A percentile compares a stretch with the other conserved stretches of the same genome.
These are phyloP conservation scores for Phytophthora sojae DNA, from an alignment of 352 stramenopile genomes.

Conservation along the genomic window DNA sequence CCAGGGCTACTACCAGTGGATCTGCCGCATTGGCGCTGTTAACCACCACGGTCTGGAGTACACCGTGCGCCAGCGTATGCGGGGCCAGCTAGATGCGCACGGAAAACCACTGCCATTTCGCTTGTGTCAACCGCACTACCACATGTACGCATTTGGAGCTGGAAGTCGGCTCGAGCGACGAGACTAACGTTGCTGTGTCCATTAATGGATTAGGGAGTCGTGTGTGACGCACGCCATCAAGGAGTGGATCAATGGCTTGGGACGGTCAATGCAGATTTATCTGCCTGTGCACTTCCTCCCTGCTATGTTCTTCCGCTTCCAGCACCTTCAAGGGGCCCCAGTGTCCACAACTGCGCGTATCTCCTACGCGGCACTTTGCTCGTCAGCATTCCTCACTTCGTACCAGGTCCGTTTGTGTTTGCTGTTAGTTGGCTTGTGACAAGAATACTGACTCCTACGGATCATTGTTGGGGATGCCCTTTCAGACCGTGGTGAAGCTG, in stretches of 20 bases:
- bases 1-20: constrained; percentile 89
- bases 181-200: not conserved
- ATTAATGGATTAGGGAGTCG: constrained; percentile 63
- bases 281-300: constrained; percentile 83
- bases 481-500: constrained; percentile 76
- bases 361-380: constrained; percentile 76
- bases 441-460: not conserved
- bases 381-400: constrained; percentile 83
- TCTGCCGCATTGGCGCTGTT: constrained; percentile 74
- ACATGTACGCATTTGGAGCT: constrained; percentile 59
- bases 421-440: not conserved
- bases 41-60: constrained; percentile 81
- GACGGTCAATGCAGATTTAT: constrained; percentile 82
- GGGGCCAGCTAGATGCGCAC: constrained; percentile 49
- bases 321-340: constrained; percentile 60
- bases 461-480: not conserved
- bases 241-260: constrained; percentile 76
- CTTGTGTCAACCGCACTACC: constrained; percentile 85
- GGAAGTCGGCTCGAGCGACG: not conserved
- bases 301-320: constrained; percentile 78
- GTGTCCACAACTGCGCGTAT: constrained; percentile 56
- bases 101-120: constrained; percentile 64
- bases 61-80: constrained; percentile 65
- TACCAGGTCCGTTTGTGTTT: constrained; percentile 61
- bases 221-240: constrained; percentile 80